These are phyloP conservation scores for Leptomonas seymouri DNA, from an alignment of 208 protist genomes.

Conservation along the genomic window DNA sequence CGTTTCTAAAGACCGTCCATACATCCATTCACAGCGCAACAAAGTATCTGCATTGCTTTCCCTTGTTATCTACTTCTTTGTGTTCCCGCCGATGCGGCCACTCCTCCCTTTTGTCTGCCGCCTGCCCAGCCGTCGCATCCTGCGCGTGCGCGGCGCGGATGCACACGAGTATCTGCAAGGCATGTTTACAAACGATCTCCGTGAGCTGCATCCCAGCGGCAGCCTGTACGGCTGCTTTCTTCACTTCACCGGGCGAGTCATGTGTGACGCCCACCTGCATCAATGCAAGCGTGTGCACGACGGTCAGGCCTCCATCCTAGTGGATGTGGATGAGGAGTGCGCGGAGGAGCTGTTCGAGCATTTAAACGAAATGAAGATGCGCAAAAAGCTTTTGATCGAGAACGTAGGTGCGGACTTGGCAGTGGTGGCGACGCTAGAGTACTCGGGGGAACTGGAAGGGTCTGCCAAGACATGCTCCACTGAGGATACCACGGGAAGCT, in stretches of 20 bases:
- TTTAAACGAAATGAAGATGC: constrained; percentile 79
- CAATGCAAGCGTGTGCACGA: constrained; percentile 38
- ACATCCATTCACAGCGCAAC: background rate
- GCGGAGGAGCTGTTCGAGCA: constrained; percentile 52
- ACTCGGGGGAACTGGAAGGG: background rate
- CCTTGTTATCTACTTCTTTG: constrained; percentile 1
- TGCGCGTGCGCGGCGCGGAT: constrained; percentile 60
- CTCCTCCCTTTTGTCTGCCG: constrained; percentile 26
- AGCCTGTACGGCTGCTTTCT: constrained; percentile 87
- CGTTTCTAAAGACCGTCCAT: no score
- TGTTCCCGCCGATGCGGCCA: constrained; percentile 6
- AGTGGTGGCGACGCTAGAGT: constrained; percentile 45
- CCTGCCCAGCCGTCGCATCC: constrained; percentile 54
- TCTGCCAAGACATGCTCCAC: background rate
- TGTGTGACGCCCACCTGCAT: constrained; percentile 85
- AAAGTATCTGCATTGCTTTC: constrained; percentile 8
- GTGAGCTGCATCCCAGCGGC: constrained; percentile 49
- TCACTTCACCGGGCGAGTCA: constrained; percentile 74
- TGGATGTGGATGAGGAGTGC: constrained; percentile 64
- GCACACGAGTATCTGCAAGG: constrained; percentile 81
- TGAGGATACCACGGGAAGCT: background rate
- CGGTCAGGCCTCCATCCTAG: constrained; percentile 44
- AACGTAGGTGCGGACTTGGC: constrained; percentile 48
- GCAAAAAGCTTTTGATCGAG: constrained; percentile 72
- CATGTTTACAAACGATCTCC: constrained; percentile 82